Base-by-base conservation (phyloP, 306 rosid genomes). In the Quercus dentata region DNA sequence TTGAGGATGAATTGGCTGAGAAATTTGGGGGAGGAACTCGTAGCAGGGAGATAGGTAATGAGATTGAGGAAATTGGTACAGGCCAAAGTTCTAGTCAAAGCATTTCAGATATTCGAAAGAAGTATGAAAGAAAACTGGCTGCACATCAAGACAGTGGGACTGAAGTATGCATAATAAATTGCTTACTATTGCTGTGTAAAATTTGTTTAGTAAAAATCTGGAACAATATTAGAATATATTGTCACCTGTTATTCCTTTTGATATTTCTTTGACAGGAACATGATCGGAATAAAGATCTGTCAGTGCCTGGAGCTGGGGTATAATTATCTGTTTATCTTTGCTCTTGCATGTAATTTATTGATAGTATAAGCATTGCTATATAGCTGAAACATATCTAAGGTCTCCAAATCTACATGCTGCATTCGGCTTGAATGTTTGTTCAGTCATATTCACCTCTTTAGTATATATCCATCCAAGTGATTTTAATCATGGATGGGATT, bases 251-350 rank as follows among this genome's bases (percentile, higher is more conserved):
- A 19, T 74, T 35, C 69, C 56, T 76, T 85, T 73, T 84, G 78
- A 51, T 76, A 85, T 89, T 86, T 69, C 55, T 69, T 85, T 70
- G 72, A 80, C 84, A 95, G 99, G 97, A 85, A 81, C 91, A 85
- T 70, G 90, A 87, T 73, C 91, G 87, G 67, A 86, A 78, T 83
- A 93, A 86, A 82, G 99, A 93, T 79, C 82, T 91, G 84, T 94
- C 97, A 1, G 98, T 86, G 17, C 99, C 97, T 89, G 99, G 93
- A 85, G 99, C 99, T 75, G 99, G 98, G 98, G 99, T 95, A 94
- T 77, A 86, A 58, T 74, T 74, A 51, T 81, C 61, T 51, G 62
- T 56, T 28, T 61, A 68, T 44, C 31, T 31, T 77, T 68, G 6
- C 67, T 41, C 55, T 21, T 80, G 28, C 65, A 69, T 84, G 69